These are phyloP conservation scores for Fusarium sp. DNA, from an alignment of 2,329 filamentous ascomycete species.

Conservation along the genomic window DNA sequence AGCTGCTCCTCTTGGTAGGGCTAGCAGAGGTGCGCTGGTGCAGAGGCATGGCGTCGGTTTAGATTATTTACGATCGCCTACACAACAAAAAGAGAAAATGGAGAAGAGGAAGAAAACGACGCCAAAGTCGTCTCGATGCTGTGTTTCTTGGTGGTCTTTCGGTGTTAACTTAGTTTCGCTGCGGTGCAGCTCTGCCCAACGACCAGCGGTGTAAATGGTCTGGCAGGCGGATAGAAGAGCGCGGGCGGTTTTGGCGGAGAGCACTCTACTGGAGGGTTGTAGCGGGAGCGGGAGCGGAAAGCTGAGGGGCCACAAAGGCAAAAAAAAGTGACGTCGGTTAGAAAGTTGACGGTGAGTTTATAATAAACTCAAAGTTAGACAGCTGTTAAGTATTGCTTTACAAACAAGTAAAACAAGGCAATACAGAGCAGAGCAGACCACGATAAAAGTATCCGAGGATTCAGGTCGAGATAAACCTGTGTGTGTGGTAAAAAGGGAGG, in stretches of 20 bases:
- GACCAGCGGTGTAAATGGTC: conserved; percentile 43
- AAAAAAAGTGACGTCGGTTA: conserved; percentile 38
- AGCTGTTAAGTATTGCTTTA: conserved; percentile 24
- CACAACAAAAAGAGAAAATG: conserved; percentile 36
- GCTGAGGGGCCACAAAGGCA: conserved; percentile 41
- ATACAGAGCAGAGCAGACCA: conserved; percentile 6
- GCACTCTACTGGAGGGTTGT: conserved; percentile 37
- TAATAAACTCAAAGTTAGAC: conserved; percentile 16
- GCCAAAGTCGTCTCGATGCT: conserved; percentile 34
- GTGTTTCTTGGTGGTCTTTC: conserved; percentile 39
- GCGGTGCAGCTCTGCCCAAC: conserved; percentile 49
- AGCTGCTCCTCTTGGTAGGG: conserved; percentile 45
- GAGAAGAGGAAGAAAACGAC: conserved; percentile 18
- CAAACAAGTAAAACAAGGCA: conserved; percentile 20
- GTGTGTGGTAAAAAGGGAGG: conserved; percentile 44
- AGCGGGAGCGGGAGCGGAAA: conserved; percentile 44
- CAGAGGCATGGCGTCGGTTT: conserved; percentile 46
- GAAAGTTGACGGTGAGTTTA: conserved; percentile 16
- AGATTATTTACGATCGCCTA: conserved; percentile 38
- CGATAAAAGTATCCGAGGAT: conserved; percentile 17
- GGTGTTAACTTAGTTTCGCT: conserved; percentile 38
- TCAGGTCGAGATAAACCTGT: conserved; percentile 37
- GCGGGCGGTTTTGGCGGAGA: conserved; percentile 40
- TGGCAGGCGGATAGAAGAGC: conserved; percentile 44
- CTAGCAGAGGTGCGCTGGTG: conserved; percentile 47